A percentile compares a stretch with the other conserved stretches of the same genome.
Evolutionary conservation across 2,329 filamentous ascomycete species (phyloP).

Genomic region (Penicillium sclerotiorum): DNA sequence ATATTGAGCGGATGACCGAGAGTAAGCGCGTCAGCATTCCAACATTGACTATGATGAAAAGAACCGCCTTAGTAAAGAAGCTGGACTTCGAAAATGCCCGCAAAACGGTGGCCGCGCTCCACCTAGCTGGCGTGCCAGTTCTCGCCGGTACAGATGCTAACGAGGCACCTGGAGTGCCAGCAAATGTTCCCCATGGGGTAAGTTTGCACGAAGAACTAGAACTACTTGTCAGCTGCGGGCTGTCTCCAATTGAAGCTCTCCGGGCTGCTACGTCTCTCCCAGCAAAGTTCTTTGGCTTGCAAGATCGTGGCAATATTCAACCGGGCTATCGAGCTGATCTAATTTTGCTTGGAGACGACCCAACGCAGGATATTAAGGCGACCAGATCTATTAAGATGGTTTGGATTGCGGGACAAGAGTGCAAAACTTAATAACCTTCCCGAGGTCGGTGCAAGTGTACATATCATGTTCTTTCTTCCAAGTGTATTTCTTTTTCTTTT

Average conservation of each 20-base stretch:
- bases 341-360: slow-evolving; percentile 3
- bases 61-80: background rate
- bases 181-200: slow-evolving; percentile 20
- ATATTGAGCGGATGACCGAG: background rate
- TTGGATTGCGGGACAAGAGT: background rate
- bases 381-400: background rate
- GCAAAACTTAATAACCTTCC: background rate
- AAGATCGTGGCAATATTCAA: slow-evolving; percentile 30
- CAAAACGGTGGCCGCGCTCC: background rate
- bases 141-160: slow-evolving; percentile 36
- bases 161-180: slow-evolving; percentile 14
- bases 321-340: slow-evolving; percentile 10
- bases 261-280: slow-evolving; percentile 28
- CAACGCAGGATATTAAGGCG: slow-evolving; percentile 9
- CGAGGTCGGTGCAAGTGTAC: too few relatives aligned
- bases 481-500: too few relatives aligned
- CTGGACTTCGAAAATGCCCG: background rate
- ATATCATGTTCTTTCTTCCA: too few relatives aligned
- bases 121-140: background rate
- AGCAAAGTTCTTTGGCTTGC: slow-evolving; percentile 28
- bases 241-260: slow-evolving; percentile 29
- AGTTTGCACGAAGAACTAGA: slow-evolving; percentile 32
- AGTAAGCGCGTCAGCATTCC: background rate
- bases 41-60: background rate
- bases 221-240: slow-evolving; percentile 30